Percentiles rank a stretch among this genome's conserved stretches.
These are phyloP conservation scores for Brettanomyces nanus DNA, from an alignment of 805 yeast genomes.

Conservation along the genomic window DNA sequence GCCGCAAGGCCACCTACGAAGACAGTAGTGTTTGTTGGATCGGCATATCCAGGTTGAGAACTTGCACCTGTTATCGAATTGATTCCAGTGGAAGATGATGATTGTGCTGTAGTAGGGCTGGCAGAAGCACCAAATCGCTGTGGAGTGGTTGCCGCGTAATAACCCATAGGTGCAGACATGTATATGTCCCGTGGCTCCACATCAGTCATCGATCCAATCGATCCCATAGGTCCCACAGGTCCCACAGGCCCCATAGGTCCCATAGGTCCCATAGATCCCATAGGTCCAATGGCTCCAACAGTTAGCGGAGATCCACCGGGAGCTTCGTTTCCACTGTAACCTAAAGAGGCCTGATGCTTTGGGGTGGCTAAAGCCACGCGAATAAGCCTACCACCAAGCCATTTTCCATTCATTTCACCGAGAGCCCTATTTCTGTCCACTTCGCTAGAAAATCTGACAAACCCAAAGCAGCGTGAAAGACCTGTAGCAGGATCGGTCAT, in stretches of 20 bases:
- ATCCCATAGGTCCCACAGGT: not conserved
- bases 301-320: constrained; percentile 12
- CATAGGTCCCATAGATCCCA: not conserved
- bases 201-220: not conserved
- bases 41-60: constrained; percentile 22
- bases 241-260: not conserved
- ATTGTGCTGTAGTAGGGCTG: not conserved
- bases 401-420: constrained; percentile 67
- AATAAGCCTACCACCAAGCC: constrained; percentile 72
- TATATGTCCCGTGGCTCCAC: not conserved
- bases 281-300: constrained; percentile 5
- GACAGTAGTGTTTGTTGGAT: constrained; percentile 72
- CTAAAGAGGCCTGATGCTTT: constrained; percentile 34
- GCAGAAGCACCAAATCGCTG: not conserved
- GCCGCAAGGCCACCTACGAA: constrained; percentile 61
- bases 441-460: constrained; percentile 67
- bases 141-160: not conserved
- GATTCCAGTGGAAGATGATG: not conserved
- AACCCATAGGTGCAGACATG: not conserved
- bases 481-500: constrained; percentile 83
- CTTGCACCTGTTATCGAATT: not conserved
- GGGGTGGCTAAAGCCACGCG: constrained; percentile 79
- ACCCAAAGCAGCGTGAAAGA: constrained; percentile 71
- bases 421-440: constrained; percentile 61
- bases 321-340: not conserved